These are phyloP conservation scores for Plectosphaerella cucumerina DNA, from an alignment of 2,329 filamentous ascomycete species.

Conservation along the genomic window DNA sequence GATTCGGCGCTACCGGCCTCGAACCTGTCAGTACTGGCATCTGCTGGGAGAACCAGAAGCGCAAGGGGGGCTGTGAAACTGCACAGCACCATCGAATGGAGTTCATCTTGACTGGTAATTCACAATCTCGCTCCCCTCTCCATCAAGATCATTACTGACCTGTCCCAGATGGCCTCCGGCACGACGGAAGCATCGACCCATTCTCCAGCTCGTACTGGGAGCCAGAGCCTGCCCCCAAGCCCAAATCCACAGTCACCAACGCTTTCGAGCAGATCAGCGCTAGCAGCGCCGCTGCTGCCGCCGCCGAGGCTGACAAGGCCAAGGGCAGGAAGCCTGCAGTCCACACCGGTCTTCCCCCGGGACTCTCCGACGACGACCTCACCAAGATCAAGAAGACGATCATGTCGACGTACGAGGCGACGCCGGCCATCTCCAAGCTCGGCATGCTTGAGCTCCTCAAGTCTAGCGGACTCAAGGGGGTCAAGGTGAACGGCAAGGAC, in stretches of 20 bases:
- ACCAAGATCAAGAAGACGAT: slow-evolving; percentile 37
- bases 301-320: not conserved
- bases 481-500: slow-evolving; percentile 11
- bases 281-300: not conserved
- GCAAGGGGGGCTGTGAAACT: slow-evolving; percentile 42
- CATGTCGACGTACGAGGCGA: slow-evolving; percentile 27
- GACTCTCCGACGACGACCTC: slow-evolving; percentile 25
- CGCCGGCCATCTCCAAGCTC: slow-evolving; percentile 12
- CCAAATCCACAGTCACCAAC: slow-evolving; percentile 22
- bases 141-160: slow-evolving; percentile 13
- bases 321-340: slow-evolving; percentile 1
- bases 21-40: slow-evolving; percentile 76
- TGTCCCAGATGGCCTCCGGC: slow-evolving; percentile 39
- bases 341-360: slow-evolving; percentile 20
- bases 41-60: slow-evolving; percentile 68
- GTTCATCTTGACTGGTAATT: slow-evolving; percentile 61
- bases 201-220: slow-evolving; percentile 82
- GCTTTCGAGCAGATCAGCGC: slow-evolving; percentile 29
- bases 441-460: slow-evolving; percentile 10
- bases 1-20: slow-evolving; percentile 63
- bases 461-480: slow-evolving; percentile 10
- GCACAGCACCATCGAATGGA: slow-evolving; percentile 67
- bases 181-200: slow-evolving; percentile 66
- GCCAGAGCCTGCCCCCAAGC: slow-evolving; percentile 27
- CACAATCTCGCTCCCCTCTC: slow-evolving; percentile 13